Evolutionary conservation across 345 rosid genomes (phyloP).

Genomic region (Eucalyptus regnans): DNA sequence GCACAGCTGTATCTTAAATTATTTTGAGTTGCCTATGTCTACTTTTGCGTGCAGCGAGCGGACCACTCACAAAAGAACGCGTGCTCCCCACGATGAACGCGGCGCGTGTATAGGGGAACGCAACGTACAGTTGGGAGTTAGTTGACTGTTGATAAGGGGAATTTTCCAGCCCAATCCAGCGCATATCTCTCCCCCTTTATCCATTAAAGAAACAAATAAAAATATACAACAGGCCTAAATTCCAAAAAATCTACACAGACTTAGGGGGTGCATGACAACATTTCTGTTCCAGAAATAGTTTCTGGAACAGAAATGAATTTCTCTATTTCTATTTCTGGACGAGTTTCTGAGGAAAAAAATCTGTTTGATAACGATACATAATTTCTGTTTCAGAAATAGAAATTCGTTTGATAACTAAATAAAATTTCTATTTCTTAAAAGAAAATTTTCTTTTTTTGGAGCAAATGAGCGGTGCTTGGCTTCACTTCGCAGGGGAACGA

Average conservation of each 20-base stretch:
- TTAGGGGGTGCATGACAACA: too few species aligned
- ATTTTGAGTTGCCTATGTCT: background rate
- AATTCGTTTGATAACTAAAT: too few species aligned
- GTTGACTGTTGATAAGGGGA: background rate
- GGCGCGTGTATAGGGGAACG: background rate
- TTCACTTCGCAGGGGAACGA: too few species aligned
- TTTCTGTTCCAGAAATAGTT: too few species aligned
- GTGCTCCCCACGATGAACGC: background rate
- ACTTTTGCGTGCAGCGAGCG: background rate
- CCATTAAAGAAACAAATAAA: background rate
- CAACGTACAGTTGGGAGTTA: background rate
- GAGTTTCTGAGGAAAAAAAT: too few species aligned
- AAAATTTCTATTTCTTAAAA: too few species aligned
- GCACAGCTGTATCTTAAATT: background rate
- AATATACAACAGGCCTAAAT: background rate
- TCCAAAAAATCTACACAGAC: background rate
- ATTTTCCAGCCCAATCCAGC: constrained; percentile 31
- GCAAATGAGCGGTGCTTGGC: too few species aligned
- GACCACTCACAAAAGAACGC: background rate
- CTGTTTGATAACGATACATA: too few species aligned
- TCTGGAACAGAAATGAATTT: too few species aligned
- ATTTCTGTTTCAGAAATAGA: too few species aligned
- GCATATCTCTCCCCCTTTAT: background rate
- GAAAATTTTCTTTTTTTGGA: too few species aligned
- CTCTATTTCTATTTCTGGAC: too few species aligned